A percentile compares a stretch with the other conserved stretches of the same genome.
Conservation (phyloP, 208 protist genomes). For the Trypanosoma boissoni region DNA sequence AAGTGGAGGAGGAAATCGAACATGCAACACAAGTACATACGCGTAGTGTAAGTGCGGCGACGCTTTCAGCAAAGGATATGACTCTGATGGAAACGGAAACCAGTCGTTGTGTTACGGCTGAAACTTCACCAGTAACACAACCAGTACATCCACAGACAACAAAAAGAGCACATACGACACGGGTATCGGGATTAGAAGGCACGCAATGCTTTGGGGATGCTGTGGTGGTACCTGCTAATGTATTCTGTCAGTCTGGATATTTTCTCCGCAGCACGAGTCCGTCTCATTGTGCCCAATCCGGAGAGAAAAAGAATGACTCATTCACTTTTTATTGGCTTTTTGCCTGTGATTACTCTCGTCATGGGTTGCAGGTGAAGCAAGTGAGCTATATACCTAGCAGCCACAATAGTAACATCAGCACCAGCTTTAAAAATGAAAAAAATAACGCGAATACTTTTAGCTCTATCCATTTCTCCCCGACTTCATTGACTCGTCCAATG, state of each 20-base stretch:
- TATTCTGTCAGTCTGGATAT: slow-evolving; percentile 16
- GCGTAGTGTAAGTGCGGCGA: too few species aligned
- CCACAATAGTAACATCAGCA: slow-evolving; percentile 1
- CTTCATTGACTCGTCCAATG: neutral
- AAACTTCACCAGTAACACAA: too few species aligned
- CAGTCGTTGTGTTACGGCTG: too few species aligned
- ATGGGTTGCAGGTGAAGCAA: slow-evolving; percentile 19
- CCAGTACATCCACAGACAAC: too few species aligned
- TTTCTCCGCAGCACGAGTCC: neutral
- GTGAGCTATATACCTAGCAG: slow-evolving; percentile 2
- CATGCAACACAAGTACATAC: too few species aligned
- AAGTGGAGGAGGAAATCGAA: too few species aligned
- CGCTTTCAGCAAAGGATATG: too few species aligned
- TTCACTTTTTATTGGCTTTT: slow-evolving; percentile 17
- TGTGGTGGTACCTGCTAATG: slow-evolving; percentile 8
- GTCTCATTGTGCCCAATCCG: neutral
- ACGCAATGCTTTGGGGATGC: neutral
- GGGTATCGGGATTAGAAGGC: neutral
- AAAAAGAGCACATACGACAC: neutral
- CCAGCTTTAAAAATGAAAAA: neutral
- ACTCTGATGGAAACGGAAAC: too few species aligned
- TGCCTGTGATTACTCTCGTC: slow-evolving; percentile 13
- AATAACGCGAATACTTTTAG: too few species aligned
- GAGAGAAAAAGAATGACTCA: neutral
- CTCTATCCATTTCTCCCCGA: too few species aligned